Base-by-base conservation (phyloP, 352 stramenopile genomes). In the Phytopythium boreale region DNA sequence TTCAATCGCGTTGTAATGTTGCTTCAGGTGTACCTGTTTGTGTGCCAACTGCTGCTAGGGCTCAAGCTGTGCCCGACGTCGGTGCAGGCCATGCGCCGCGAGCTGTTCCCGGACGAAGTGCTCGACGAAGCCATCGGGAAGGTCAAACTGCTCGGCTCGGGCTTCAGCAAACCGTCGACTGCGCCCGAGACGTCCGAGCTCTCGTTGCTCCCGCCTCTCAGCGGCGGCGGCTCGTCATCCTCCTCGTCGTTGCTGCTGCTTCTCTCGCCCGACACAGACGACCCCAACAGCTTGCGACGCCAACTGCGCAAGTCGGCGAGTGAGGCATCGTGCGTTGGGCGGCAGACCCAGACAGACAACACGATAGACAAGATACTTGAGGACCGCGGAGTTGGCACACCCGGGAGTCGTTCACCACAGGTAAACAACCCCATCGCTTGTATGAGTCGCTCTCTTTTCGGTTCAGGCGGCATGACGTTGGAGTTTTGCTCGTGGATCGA, bases 71-170 rank as follows among this genome's bases (percentile, higher is more conserved):
- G 69, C 9, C 71, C 82, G 0, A 74, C 86, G 15, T 88, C 82
- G 0, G 78, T 93, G n/a, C 84, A 88, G 39, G 77, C 67, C 55
- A 90, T 84, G 78, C 73, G 84, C 14, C 60, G 76, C 4, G 77
- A 93, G 51, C 84, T 79, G 39, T 93, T 93, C 47, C 84, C 84
- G 3, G 84, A 93, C n/a, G 84, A 93, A 52, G 66, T 89, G 22
- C 63, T 90, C 20, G 84, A 93, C 43, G 82, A 92, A 44, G 43
- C 68, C 3, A 68, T 56, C 3, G 51, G 53, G 17, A 88, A 83
- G 60, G 53, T 64, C 43, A 84, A 87, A 22, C 37, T 64, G 26
- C 43, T 63, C 11, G 56, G 24, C 11, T 63, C 59, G 15, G 56
- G 22, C 10, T 64, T 62, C 11, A 34, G 58, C 6, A 43, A 56